Base-by-base conservation (phyloP, 176 grass and related monocot species). In the Pharus latifolius region DNA sequence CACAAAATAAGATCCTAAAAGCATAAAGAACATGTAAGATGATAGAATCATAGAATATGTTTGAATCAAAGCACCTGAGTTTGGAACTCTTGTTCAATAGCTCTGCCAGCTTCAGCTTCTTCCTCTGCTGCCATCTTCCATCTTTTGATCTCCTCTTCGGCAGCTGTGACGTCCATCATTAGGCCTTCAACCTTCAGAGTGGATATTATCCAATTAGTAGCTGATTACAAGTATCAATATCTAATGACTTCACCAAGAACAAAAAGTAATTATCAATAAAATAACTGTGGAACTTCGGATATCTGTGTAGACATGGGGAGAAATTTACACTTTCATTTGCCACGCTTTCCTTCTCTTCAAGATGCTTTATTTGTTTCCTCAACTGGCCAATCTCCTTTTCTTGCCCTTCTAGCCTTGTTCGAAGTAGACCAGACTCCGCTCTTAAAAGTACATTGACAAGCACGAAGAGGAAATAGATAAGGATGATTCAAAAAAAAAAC, bases 61-160 rank as follows among this genome's bases (percentile, higher is more conserved):
- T 79, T 68, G 53, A 73, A 59, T 43, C 49, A 76, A 23, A 52
- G 22, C 49, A 98, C 95, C 87, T 99, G 87, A 81, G 26, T 81
- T 56, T 86, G 72, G 33, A 91, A 91, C 45, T 95, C 96, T 49
- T 86, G 75, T 70, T 99, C 96, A 49, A 99, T 79, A n/a, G 90
- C 80, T 77, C 76, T 78, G 62, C 90, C 96, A 40, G 96, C 90
- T 76, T 88, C 82, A 56, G 90, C 90, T 88, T 99, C 96, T 78
- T 91, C 72, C 75, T 99, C 90, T 38, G 96, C 90, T 65, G 96
- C 96, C 60, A 76, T 78, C 79, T 99, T 99, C 96, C 96, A 99
- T 73, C 90, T 91, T 61, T 84, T 77, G 75, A 99, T 91, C 75
- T 99, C 96, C 77, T 99, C 96, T 86, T 94, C 96, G 66, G 96